Conservation (phyloP, 495 filamentous ascomycete species). For the Neurospora sp. region DNA sequence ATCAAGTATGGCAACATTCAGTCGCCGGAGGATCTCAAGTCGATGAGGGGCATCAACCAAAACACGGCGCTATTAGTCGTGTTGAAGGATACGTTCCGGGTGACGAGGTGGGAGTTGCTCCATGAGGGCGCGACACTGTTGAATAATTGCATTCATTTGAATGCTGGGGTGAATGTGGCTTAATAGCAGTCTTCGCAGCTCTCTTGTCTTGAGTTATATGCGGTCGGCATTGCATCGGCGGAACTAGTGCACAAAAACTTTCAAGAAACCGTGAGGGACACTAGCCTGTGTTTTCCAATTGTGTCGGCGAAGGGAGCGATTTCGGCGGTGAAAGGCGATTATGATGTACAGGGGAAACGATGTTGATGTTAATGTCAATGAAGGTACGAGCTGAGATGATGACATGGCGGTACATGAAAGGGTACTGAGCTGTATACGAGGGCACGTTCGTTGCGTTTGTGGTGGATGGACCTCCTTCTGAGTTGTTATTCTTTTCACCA, state of each 20-base stretch:
- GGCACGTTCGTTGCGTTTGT: neutral
- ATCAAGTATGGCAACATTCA: slow-evolving; percentile 59
- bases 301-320: neutral
- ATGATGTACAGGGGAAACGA: neutral
- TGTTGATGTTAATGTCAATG: neutral
- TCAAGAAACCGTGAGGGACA: neutral
- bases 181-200: neutral
- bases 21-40: slow-evolving; percentile 73
- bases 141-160: slow-evolving; percentile 61
- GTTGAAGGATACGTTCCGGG: slow-evolving; percentile 68
- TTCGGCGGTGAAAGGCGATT: neutral
- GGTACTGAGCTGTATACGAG: neutral
- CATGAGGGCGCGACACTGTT: slow-evolving; percentile 76
- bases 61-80: slow-evolving; percentile 78
- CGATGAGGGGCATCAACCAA: slow-evolving; percentile 65
- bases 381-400: neutral
- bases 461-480: neutral
- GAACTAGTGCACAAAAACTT: neutral
- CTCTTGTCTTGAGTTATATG: neutral
- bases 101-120: slow-evolving; percentile 84
- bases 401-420: neutral
- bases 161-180: slow-evolving; percentile 22
- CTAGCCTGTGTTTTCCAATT: neutral
- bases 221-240: neutral
- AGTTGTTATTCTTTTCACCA: neutral